Conservation (phyloP, 129 eudicot genomes). For the Artemisia tridentata region DNA sequence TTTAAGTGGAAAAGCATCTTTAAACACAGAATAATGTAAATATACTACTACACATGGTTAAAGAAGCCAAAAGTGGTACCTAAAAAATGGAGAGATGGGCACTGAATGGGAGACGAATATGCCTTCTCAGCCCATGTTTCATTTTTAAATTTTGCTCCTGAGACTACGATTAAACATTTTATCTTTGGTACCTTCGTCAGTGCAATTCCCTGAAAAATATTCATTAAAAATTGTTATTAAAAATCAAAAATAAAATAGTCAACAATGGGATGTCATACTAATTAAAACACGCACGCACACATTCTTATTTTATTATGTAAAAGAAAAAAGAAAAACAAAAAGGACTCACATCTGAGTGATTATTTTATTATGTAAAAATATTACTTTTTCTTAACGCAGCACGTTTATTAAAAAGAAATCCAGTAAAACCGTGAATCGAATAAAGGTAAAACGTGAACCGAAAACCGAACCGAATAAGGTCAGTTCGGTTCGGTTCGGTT, state of each 20-base stretch:
- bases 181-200: constrained; percentile 73
- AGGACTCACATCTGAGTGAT: too few relatives aligned
- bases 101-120: constrained; percentile 48
- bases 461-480: too few relatives aligned
- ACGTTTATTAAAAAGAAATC: too few relatives aligned
- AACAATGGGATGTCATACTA: too few relatives aligned
- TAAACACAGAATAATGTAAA: background rate
- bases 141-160: constrained; percentile 73
- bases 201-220: constrained; percentile 65
- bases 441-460: too few relatives aligned
- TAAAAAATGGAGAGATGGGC: constrained; percentile 82
- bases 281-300: too few relatives aligned
- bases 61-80: constrained; percentile 36
- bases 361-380: too few relatives aligned
- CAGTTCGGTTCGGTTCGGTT: too few relatives aligned
- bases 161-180: constrained; percentile 56
- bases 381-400: too few relatives aligned
- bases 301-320: too few relatives aligned
- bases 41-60: background rate
- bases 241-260: background rate
- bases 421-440: too few relatives aligned
- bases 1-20: background rate
- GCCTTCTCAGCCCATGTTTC: constrained; percentile 63
- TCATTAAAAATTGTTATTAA: background rate
- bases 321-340: too few relatives aligned